Conservation (phyloP, 768 basidiomycete species). For the Rhodotorula toruloides region DNA sequence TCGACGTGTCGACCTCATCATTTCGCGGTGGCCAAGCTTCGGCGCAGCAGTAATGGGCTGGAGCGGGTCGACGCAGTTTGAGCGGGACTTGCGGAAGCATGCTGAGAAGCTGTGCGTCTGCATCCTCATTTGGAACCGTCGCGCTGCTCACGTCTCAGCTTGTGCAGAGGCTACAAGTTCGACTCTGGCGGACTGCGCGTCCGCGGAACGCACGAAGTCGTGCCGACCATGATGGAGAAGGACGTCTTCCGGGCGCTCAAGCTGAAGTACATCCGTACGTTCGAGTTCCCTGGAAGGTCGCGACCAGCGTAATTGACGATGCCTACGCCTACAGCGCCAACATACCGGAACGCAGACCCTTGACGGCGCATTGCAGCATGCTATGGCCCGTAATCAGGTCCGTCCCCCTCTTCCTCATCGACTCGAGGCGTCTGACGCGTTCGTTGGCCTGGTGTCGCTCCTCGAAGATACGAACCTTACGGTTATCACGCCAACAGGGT, state of each 20-base stretch:
- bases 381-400: too few relatives aligned
- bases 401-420: too few relatives aligned
- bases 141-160: too few relatives aligned
- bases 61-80: slow-evolving; percentile 25
- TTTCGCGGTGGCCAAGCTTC: slow-evolving; percentile 15
- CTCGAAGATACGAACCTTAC: too few relatives aligned
- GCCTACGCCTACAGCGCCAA: slow-evolving; percentile 1
- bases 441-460: too few relatives aligned
- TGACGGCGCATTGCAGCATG: background rate
- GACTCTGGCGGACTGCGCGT: slow-evolving; percentile 7
- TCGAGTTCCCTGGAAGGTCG: background rate
- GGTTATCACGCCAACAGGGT: too few relatives aligned
- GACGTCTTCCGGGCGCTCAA: slow-evolving; percentile 16
- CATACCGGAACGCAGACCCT: slow-evolving; percentile 23
- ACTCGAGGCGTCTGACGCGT: too few relatives aligned
- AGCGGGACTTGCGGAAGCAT: slow-evolving; percentile 28
- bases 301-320: background rate
- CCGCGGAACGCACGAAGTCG: background rate
- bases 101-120: slow-evolving; percentile 21
- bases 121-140: background rate
- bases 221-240: slow-evolving; percentile 5
- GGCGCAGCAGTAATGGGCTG: slow-evolving; percentile 25
- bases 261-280: slow-evolving; percentile 9
- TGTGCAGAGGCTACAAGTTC: slow-evolving; percentile 7
- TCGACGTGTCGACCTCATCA: slow-evolving; percentile 32